phyloP scores from a whole-genome alignment of 2,329 filamentous ascomycete species.

The Arthrinium phaeospermum region DNA sequence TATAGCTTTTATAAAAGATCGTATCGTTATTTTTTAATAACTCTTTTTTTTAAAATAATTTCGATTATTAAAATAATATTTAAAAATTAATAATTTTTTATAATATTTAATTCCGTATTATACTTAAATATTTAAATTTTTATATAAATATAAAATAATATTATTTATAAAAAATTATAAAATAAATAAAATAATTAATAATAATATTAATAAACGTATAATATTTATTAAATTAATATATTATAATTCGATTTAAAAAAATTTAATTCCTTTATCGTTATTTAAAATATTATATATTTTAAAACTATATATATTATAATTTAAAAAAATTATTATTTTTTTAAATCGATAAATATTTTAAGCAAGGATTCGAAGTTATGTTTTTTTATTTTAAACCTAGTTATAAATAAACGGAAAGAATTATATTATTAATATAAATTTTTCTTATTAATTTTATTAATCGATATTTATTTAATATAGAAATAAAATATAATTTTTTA shows the following conservation, averaged over 20 bases:
- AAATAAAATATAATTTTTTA: background rate
- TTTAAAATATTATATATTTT: background rate
- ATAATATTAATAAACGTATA: background rate
- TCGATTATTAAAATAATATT: background rate
- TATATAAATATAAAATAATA: background rate
- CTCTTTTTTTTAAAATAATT: background rate
- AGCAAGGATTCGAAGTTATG: background rate
- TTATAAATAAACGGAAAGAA: background rate
- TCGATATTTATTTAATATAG: background rate
- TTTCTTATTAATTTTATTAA: background rate
- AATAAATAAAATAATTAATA: background rate
- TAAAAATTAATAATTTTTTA: background rate
- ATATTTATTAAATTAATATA: background rate
- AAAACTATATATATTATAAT: background rate
- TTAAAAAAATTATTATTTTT: background rate
- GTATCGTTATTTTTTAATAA: too few species aligned
- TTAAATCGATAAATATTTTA: background rate
- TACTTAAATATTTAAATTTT: background rate
- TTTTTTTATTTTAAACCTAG: constrained; percentile 20
- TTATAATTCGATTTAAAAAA: background rate
- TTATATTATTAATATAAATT: background rate
- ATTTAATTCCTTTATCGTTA: background rate
- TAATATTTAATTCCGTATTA: background rate
- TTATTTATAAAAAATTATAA: background rate
- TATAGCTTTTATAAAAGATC: too few species aligned